Conservation (phyloP, 345 rosid species). For the Xanthoceras sorbifolium region DNA sequence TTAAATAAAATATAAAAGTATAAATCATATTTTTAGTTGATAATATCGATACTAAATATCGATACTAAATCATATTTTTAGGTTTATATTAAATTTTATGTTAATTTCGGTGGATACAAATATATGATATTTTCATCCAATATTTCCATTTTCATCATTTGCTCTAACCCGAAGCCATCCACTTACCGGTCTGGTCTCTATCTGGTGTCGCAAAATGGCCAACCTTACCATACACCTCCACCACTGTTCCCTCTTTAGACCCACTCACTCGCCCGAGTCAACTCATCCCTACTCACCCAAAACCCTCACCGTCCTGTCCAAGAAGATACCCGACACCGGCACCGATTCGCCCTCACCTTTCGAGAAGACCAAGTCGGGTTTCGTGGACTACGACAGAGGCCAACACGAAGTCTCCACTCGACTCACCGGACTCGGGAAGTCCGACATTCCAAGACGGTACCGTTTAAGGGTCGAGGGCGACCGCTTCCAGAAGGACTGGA, state of each 20-base stretch:
- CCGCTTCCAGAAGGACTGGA: slow-evolving; percentile 90
- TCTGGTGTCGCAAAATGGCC: slow-evolving; percentile 23
- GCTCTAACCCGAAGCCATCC: too few relatives aligned
- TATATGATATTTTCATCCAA: too few relatives aligned
- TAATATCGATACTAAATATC: too few relatives aligned
- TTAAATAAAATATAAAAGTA: too few relatives aligned
- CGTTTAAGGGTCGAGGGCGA: slow-evolving; percentile 58
- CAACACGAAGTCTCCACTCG: slow-evolving; percentile 61
- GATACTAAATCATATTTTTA: too few relatives aligned
- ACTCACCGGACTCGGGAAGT: slow-evolving; percentile 61
- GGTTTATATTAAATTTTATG: too few relatives aligned
- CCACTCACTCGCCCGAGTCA: slow-evolving; percentile 16
- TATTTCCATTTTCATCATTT: too few relatives aligned
- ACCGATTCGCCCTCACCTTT: slow-evolving; percentile 46
- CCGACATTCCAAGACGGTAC: slow-evolving; percentile 61
- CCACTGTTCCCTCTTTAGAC: slow-evolving; percentile 18
- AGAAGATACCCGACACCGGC: slow-evolving; percentile 36
- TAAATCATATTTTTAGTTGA: too few relatives aligned
- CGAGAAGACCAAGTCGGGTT: slow-evolving; percentile 51
- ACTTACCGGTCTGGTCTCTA: too few relatives aligned
- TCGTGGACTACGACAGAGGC: slow-evolving; percentile 83
- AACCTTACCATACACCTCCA: background rate
- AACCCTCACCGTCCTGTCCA: slow-evolving; percentile 26
- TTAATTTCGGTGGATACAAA: too few relatives aligned
- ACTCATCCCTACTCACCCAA: slow-evolving; percentile 13